Base-by-base conservation (phyloP, 2,329 filamentous ascomycete genomes). In the Xylaria sp. region DNA sequence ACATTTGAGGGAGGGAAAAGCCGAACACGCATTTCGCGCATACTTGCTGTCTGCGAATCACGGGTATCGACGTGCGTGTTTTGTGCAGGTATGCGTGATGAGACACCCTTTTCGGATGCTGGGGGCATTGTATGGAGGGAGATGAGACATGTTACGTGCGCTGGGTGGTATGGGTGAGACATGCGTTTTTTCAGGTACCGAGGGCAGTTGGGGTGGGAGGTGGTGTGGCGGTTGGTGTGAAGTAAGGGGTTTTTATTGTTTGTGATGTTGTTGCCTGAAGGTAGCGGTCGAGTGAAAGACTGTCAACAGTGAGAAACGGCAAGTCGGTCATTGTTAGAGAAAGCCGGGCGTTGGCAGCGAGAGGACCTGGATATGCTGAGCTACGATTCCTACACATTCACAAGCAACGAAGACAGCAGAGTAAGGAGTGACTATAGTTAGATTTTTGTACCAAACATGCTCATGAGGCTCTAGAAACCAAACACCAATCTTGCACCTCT, bases 381-480 rank as follows among this genome's bases (percentile, higher is more conserved):
- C 23, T 4, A 7, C 11, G 2, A 1, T 1, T 50, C 4, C 19
- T 16, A 30, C 10, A 50, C 35, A 48, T 49, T 58, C 57, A 48
- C 23, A 30, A 30, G 23, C 23, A 2, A 30, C 23, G 23, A 9
- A 23, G 48, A 52, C 42, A 55, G 35, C 10, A 46, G 18, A 18
- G 51, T 35, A 71, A 69, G 59, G 69, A 72, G 66, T 61, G 70
- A 70, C 68, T 68, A 13, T 67, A 71, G 69, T 72, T 72, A 54
- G 69, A 67, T 63, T 68, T 68, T 65, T 50, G 35, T 59, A 52
- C 61, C 65, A 67, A 62, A 64, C 57, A 63, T 66, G 61, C 65
- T 62, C 62, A 53, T 59, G 66, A 60, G 65, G 61, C 63, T 53
- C 64, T 63, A 59, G 34, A 59, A 64, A 60, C 65, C 66, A 66